A percentile compares a stretch with the other conserved stretches of the same genome.
Conservation (phyloP, 352 stramenopile genomes). For the Pythium guiyangense region DNA sequence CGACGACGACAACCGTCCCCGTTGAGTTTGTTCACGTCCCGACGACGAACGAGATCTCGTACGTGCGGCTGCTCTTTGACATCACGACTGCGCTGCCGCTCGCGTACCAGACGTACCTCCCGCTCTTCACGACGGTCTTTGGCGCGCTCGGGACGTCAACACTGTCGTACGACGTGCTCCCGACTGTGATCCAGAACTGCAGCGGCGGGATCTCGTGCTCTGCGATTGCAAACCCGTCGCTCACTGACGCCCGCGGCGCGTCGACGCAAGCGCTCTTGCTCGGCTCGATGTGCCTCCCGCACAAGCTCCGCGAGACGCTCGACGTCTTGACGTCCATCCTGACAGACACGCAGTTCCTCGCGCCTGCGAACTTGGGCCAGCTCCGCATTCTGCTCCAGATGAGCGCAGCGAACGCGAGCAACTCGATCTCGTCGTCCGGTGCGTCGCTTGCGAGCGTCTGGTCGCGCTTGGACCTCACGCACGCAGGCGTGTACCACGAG, state of each 20-base stretch:
- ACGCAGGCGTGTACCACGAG: slow-evolving; percentile 53
- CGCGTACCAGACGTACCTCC: slow-evolving; percentile 63
- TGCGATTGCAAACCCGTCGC: slow-evolving; percentile 45
- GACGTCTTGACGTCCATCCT: slow-evolving; percentile 53
- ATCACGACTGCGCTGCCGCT: slow-evolving; percentile 35
- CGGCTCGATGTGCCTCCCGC: slow-evolving; percentile 61
- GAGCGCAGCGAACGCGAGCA: slow-evolving; percentile 59
- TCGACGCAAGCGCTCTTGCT: slow-evolving; percentile 63
- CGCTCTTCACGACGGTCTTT: slow-evolving; percentile 67
- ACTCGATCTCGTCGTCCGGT: slow-evolving; percentile 64
- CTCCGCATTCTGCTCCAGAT: slow-evolving; percentile 73
- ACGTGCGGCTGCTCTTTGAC: slow-evolving; percentile 73
- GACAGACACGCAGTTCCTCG: slow-evolving; percentile 70
- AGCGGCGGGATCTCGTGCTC: slow-evolving; percentile 70
- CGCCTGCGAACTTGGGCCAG: slow-evolving; percentile 65
- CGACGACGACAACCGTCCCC: slow-evolving; percentile 1
- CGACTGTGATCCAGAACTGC: slow-evolving; percentile 74
- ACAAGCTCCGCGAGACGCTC: slow-evolving; percentile 68
- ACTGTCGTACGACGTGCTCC: slow-evolving; percentile 56
- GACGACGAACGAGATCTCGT: slow-evolving; percentile 83
- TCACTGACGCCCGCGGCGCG: slow-evolving; percentile 32
- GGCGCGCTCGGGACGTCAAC: slow-evolving; percentile 67
- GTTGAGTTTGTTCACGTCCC: slow-evolving; percentile 65
- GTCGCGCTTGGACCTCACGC: slow-evolving; percentile 51
- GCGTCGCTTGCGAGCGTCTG: slow-evolving; percentile 53